Evolutionary conservation across 306 rosid species (phyloP), one percentile per base, ranked within the genome.

Genomic region (Oemleria cerasiformis): DNA sequence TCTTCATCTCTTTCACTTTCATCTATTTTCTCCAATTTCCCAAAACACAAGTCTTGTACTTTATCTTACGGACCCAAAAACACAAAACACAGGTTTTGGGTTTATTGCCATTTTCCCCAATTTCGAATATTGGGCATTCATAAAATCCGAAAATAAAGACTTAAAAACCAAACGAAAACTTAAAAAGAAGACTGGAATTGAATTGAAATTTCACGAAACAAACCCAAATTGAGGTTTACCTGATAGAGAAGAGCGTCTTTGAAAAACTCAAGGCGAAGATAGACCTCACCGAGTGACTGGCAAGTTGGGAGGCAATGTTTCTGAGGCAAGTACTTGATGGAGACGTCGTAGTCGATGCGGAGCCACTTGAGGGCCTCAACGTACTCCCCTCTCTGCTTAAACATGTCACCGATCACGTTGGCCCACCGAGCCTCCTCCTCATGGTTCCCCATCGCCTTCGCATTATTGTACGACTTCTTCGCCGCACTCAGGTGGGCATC

Each of bases 351-450:
- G 70, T 91, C 98, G 50, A 86, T 76, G 12, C 89, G 84, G 48
- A 94, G 81, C 98, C 98, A 94, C n/a, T 79, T 78, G 20, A 91
- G 97, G 11, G 98, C 94, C 53, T 81, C 68, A 3, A 83, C 79
- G 81, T 91, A 94, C 67, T 91, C 96, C 45, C 97, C 97, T 75
- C 83, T 80, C 71, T 82, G 84, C 87, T 89, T 91, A 42, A 83
- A 71, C 11, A 84, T 80, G 68, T 94, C 78, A 8, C 91, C 92
- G 73, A 91, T 78, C 77, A 89, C 81, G 78, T 94, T 94, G 1
- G 98, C 98, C 96, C 97, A 94, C 14, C 86, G 86, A 0, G 97
- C 98, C 79, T 89, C 96, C 86, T 94, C 98, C 47, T 85, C 83
- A 68, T 80, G 92, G 82, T 88, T 94, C 6, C 95, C 95, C 70